A percentile compares a stretch with the other conserved stretches of the same genome.
phyloP scores from a whole-genome alignment of 2,329 filamentous ascomycete genomes.

The Raffaelea arxii region DNA sequence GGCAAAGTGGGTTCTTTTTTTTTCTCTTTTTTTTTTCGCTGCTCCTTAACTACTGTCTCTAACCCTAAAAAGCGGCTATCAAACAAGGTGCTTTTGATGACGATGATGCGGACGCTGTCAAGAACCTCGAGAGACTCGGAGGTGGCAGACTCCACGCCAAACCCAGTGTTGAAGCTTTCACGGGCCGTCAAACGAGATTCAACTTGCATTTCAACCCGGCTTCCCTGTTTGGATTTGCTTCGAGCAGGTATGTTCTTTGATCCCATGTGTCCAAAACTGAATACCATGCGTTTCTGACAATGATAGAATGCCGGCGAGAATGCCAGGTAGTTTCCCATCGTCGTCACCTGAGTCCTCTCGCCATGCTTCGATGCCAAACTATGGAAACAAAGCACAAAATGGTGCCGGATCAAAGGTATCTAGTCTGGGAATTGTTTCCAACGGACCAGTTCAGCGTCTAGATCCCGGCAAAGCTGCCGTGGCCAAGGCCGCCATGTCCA shows the following conservation, averaged over 20 bases:
- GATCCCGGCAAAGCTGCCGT: not conserved
- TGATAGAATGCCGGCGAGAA: not conserved
- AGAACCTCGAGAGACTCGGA: constrained; percentile 10
- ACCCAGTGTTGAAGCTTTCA: too few relatives aligned
- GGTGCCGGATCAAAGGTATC: not conserved
- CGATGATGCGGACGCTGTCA: constrained; percentile 13
- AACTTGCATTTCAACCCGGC: too few relatives aligned
- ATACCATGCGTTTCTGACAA: too few relatives aligned
- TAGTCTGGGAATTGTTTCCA: not conserved
- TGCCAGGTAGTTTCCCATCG: not conserved
- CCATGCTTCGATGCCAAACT: not conserved
- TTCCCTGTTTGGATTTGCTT: too few relatives aligned
- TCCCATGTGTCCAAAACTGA: too few relatives aligned
- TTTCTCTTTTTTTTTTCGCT: not conserved
- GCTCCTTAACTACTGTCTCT: not conserved
- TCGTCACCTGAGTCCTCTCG: too few relatives aligned
- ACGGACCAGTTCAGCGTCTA: not conserved
- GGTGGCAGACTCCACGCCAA: constrained; percentile 12
- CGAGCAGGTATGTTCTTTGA: too few relatives aligned
- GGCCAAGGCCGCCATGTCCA: not conserved
- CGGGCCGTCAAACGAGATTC: too few relatives aligned
- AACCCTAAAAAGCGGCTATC: constrained; percentile 8
- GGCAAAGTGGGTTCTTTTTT: constrained; percentile 4
- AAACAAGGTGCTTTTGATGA: constrained; percentile 11
- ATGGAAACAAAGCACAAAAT: not conserved